Evolutionary conservation across 2,329 filamentous ascomycete species (phyloP).

Genomic region (Talaromyces sp.): DNA sequence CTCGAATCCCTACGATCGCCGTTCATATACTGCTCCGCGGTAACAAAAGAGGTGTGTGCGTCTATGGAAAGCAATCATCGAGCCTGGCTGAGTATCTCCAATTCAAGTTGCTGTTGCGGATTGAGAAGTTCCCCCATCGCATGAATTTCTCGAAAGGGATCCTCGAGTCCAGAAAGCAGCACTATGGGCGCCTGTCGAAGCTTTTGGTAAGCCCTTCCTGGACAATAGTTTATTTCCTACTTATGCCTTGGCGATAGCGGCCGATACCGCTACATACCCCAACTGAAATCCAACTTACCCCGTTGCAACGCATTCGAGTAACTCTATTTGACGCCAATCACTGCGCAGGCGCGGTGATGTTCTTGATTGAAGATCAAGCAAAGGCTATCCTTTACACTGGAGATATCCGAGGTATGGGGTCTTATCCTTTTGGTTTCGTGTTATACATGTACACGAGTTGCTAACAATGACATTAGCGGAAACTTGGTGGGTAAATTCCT

Average conservation of each 20-base stretch:
- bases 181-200: slow-evolving; percentile 69
- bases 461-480: slow-evolving; percentile 48
- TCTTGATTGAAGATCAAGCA: slow-evolving; percentile 70
- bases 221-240: not conserved
- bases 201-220: slow-evolving; percentile 49
- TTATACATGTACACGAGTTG: not conserved
- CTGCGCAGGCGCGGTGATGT: slow-evolving; percentile 87
- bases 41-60: slow-evolving; percentile 62
- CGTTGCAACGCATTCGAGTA: slow-evolving; percentile 65
- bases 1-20: slow-evolving; percentile 71
- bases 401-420: slow-evolving; percentile 61
- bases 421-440: not conserved
- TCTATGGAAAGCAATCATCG: not conserved
- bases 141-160: slow-evolving; percentile 77
- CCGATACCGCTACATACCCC: slow-evolving; percentile 78
- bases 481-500: slow-evolving; percentile 73
- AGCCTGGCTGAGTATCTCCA: slow-evolving; percentile 4
- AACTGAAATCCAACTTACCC: slow-evolving; percentile 67
- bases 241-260: slow-evolving; percentile 46
- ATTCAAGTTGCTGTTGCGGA: slow-evolving; percentile 61
- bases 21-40: slow-evolving; percentile 86
- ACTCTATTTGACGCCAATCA: slow-evolving; percentile 91
- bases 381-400: slow-evolving; percentile 82
- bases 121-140: slow-evolving; percentile 74
- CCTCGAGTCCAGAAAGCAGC: slow-evolving; percentile 66